Conservation (phyloP, 2,329 filamentous ascomycete species). For the Cordyceps pruinosa region DNA sequence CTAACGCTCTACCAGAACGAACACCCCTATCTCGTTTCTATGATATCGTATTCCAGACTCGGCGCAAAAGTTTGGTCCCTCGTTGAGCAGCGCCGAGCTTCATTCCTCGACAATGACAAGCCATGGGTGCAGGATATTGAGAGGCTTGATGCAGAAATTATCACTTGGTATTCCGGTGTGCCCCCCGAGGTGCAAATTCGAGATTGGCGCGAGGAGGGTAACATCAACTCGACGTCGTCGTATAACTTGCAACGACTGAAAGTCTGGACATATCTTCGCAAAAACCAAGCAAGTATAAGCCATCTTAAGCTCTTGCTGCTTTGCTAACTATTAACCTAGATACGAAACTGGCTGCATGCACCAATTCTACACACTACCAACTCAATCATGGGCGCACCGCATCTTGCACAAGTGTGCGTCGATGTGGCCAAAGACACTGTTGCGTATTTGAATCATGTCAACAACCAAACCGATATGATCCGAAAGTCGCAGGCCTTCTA, state of each 20-base stretch:
- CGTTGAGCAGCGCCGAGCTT: slow-evolving; percentile 47
- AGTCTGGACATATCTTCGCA: slow-evolving; percentile 76
- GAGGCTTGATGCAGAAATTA: slow-evolving; percentile 72
- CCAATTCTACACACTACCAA: slow-evolving; percentile 79
- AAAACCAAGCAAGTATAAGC: slow-evolving; percentile 58
- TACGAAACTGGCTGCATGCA: slow-evolving; percentile 82
- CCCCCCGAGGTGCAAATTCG: slow-evolving; percentile 52
- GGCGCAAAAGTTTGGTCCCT: slow-evolving; percentile 82
- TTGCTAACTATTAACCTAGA: slow-evolving; percentile 28
- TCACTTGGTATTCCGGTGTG: slow-evolving; percentile 79
- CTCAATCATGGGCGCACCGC: slow-evolving; percentile 70
- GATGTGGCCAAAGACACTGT: slow-evolving; percentile 73
- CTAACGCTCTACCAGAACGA: slow-evolving; percentile 33
- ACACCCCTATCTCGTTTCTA: slow-evolving; percentile 68
- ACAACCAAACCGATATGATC: slow-evolving; percentile 66
- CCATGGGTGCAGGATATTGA: slow-evolving; percentile 55
- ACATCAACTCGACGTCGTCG: slow-evolving; percentile 47
- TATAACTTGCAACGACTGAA: slow-evolving; percentile 67
- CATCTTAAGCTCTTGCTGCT: background rate
- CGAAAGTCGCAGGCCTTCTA: slow-evolving; percentile 67
- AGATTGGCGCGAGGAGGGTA: slow-evolving; percentile 50
- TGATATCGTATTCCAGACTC: slow-evolving; percentile 78
- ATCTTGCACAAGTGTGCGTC: slow-evolving; percentile 66
- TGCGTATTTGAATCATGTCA: slow-evolving; percentile 61
- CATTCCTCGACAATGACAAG: background rate